Evolutionary conservation across 768 basidiomycete genomes (phyloP).

Genomic region (Gyrodon lividus): DNA sequence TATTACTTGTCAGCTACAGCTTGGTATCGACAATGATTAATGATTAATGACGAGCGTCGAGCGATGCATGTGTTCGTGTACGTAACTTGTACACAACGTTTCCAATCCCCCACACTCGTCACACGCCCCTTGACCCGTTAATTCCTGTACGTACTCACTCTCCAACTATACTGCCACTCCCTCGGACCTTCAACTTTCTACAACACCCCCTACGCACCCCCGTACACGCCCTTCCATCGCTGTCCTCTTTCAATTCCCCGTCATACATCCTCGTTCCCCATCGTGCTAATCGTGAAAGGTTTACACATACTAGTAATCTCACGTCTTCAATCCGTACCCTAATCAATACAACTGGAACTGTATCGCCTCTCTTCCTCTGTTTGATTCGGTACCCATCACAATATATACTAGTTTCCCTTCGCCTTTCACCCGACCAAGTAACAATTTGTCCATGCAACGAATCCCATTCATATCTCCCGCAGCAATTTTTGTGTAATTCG

Average conservation of each 20-base stretch:
- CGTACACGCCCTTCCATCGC: background rate
- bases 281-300: background rate
- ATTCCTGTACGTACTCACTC: background rate
- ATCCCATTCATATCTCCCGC: background rate
- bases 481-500: background rate
- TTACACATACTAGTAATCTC: no score
- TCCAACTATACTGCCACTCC: background rate
- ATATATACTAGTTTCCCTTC: background rate
- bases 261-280: background rate
- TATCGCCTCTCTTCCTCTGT: background rate
- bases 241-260: background rate
- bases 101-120: background rate
- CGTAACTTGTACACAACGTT: background rate
- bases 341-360: background rate
- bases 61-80: background rate
- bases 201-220: background rate
- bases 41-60: background rate
- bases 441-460: no score
- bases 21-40: background rate
- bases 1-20: no score
- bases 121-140: background rate
- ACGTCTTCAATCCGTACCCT: background rate
- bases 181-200: background rate
- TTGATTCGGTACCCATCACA: background rate
- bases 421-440: background rate